Base-by-base conservation (phyloP, 2,329 filamentous ascomycete species). In the Bipolaris zeicola region DNA sequence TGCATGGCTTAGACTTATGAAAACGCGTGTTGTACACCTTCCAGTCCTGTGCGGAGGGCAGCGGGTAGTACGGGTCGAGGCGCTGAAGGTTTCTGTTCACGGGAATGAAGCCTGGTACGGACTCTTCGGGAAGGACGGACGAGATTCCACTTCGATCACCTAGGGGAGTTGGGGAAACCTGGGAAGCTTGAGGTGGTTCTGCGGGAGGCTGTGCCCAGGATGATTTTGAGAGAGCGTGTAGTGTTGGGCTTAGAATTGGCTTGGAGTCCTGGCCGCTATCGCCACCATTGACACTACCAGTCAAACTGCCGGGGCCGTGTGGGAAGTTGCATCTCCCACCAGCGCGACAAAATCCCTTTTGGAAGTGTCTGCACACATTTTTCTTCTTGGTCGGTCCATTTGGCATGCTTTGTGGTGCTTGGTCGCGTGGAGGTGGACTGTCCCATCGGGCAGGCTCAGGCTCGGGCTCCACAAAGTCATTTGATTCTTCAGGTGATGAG, bases 41-140 rank as follows among this genome's bases (percentile, higher is more conserved):
- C 64, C 76, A 75, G 26, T 78, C 77, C 14, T 77, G 71, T 13
- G 60, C 33, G 0, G 75, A 63, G 0, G 80, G 78, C 0, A 68
- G 61, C 7, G 74, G 69, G 31, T 77, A 69, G 62, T 77, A 77
- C 0, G 70, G 60, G 62, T 85, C 83, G 13, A 85, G 67, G 5
- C 83, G 81, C 13, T 83, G 74, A 1, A 73, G 74, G 10, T 76
- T 62, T 44, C 74, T 78, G 67, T 84, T 84, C 42, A 84, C 60
- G 1, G 81, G 75, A 5, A 85, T 79, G 57, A 70, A 55, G 50
- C 65, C 50, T 48, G 57, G 42, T 6, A 58, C 44, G 16, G 45
- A 13, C 28, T 43, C 36, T 11, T 53, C 53, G 5, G 68, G 68
- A 1, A 72, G 62, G 13, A 44, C n/a, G 14, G 45, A 37, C 39